phyloP scores from a whole-genome alignment of 768 basidiomycete species.

The Hericium erinaceus region DNA sequence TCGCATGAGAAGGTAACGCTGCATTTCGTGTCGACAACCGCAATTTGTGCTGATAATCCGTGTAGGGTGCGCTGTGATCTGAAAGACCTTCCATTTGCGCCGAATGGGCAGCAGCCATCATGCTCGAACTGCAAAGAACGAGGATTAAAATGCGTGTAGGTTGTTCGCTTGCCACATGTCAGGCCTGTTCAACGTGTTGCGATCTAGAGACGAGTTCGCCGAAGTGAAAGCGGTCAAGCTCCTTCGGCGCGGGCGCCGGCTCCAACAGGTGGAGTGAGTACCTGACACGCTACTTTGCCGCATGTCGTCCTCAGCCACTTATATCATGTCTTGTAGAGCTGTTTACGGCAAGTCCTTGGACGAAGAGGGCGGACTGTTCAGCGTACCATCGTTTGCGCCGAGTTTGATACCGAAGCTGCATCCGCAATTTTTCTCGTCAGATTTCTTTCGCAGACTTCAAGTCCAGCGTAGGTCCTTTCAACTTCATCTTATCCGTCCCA shows the following conservation, averaged over 20 bases:
- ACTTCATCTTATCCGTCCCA: neutral
- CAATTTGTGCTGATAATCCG: neutral
- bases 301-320: conserved; percentile 1
- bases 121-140: conserved; percentile 91
- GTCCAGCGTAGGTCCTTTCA: conserved; percentile 54
- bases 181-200: conserved; percentile 6
- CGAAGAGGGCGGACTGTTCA: conserved; percentile 27
- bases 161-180: conserved; percentile 13
- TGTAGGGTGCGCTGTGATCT: conserved; percentile 86
- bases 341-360: conserved; percentile 66
- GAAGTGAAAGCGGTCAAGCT: conserved; percentile 87
- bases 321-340: conserved; percentile 36
- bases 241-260: conserved; percentile 64
- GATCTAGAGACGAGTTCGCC: conserved; percentile 76
- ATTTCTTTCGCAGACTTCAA: conserved; percentile 79
- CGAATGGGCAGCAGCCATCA: conserved; percentile 33
- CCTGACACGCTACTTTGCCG: conserved; percentile 1
- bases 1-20: conserved; percentile 67
- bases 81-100: conserved; percentile 62
- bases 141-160: conserved; percentile 88
- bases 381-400: conserved; percentile 31
- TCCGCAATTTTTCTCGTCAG: conserved; percentile 71
- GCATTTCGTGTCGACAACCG: conserved; percentile 3
- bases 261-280: conserved; percentile 79
- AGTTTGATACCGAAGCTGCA: conserved; percentile 64